These are phyloP conservation scores for Galerina sulciceps DNA, from an alignment of 768 basidiomycete genomes.

Conservation along the genomic window DNA sequence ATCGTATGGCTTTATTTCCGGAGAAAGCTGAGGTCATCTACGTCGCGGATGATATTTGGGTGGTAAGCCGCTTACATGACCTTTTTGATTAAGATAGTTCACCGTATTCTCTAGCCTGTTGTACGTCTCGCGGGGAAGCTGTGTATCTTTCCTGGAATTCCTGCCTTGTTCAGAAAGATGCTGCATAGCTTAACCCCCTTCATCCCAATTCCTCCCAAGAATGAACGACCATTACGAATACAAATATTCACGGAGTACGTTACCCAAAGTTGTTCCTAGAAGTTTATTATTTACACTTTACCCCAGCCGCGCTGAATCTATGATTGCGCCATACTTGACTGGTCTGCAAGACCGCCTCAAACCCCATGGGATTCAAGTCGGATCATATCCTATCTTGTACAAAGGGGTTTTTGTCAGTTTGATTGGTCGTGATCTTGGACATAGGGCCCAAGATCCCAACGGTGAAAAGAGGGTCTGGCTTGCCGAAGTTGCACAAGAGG, in stretches of 20 bases:
- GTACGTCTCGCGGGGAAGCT: conserved; percentile 84
- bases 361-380: conserved; percentile 78
- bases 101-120: conserved; percentile 62
- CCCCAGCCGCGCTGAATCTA: conserved; percentile 73
- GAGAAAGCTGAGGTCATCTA: conserved; percentile 78
- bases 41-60: conserved; percentile 83
- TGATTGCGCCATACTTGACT: conserved; percentile 83
- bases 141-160: conserved; percentile 93
- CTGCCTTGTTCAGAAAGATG: conserved; percentile 82
- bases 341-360: conserved; percentile 74
- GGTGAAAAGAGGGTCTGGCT: conserved; percentile 51
- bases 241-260: conserved; percentile 83
- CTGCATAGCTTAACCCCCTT: conserved; percentile 73
- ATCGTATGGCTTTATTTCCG: conserved; percentile 93
- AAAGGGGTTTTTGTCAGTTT: conserved; percentile 75
- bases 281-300: background rate
- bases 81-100: background rate
- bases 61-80: conserved; percentile 50
- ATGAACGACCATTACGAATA: conserved; percentile 75
- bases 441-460: conserved; percentile 41
- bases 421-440: conserved; percentile 53
- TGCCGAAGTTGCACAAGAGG: conserved; percentile 62
- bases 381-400: conserved; percentile 72
- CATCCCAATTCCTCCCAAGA: conserved; percentile 77
- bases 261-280: background rate